Base-by-base conservation (phyloP, 2,329 filamentous ascomycete genomes). In the Rutstroemia sp. region DNA sequence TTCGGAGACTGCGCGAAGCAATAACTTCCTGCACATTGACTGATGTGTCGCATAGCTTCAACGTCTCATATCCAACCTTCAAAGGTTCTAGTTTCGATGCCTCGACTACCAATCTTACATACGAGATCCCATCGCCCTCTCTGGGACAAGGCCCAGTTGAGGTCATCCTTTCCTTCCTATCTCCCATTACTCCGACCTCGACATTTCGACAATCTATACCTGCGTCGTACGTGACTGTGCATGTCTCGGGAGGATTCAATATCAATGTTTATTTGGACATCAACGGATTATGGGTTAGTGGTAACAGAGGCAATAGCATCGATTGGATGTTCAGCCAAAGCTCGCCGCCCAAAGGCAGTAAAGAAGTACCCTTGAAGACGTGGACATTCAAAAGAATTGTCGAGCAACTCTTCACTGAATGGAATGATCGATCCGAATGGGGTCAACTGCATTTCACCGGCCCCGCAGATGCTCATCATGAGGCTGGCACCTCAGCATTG, bases 281-380 rank as follows among this genome's bases (percentile, higher is more conserved):
- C 54, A 87, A 88, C 64, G 86, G 86, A 7, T 84, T 91, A 67
- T 95, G 89, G 89, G 86, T 90, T 58, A 94, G 86, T 65, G 89
- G 89, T 17, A 80, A 91, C 61, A 75, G 83, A 50, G 82, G 79
- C 36, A 88, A 80, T 63, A 75, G 79, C 53, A 87, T 95, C 55
- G 76, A 79, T 57, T 95, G 90, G 90, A 75, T 79, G 9, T 73
- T 90, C 49, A 73, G 76, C 53, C 72, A 78, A 54, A 67, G 75
- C 8, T 65, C 72, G 46, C 64, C 73, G 30, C 63, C 72, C 4
- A 67, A 71, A 17, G 70, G 73, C 3, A 73, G 64, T 23, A 69
- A 54, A 57, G 62, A 34, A 58, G 69, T 49, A 66, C 69, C 68
- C 6, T 70, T 88, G 57, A 87, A 88, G 73, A 84, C 83, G 1